These are phyloP conservation scores for Aspergillus aculeatinus DNA, from an alignment of 2,329 filamentous ascomycete species.

Conservation along the genomic window DNA sequence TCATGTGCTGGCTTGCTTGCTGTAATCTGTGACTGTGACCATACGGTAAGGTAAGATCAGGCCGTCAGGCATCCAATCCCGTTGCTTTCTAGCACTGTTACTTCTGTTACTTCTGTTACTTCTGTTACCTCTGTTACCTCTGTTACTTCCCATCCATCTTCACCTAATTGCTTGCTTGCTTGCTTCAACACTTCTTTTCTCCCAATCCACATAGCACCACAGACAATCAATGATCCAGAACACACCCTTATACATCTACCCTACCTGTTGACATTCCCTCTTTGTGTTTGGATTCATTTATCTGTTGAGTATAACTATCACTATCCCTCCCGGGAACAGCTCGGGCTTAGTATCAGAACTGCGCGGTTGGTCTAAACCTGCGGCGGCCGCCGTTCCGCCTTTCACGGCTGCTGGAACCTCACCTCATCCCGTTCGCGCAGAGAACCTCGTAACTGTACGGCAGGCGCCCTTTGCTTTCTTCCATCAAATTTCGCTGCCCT, in stretches of 20 bases:
- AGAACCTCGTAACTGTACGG: conserved; percentile 35
- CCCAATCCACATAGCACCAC: too few species aligned
- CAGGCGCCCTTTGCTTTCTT: conserved; percentile 34
- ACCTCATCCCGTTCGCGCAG: conserved; percentile 42
- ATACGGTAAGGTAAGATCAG: not conserved
- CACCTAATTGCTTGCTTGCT: too few species aligned
- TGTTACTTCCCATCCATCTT: too few species aligned
- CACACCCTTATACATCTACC: not conserved
- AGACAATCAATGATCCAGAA: not conserved
- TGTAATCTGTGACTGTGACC: not conserved
- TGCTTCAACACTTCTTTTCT: too few species aligned
- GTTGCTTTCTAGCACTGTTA: not conserved
- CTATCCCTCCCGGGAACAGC: not conserved
- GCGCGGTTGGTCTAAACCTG: conserved; percentile 35
- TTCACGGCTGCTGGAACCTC: conserved; percentile 32
- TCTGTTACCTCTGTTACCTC: too few species aligned
- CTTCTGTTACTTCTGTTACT: too few species aligned
- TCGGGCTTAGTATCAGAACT: conserved; percentile 20
- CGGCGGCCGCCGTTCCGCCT: conserved; percentile 33
- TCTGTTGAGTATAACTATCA: not conserved
- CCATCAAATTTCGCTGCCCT: conserved; percentile 38
- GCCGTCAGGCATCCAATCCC: not conserved
- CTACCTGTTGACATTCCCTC: not conserved
- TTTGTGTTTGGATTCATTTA: not conserved
- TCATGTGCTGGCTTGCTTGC: not conserved